Percentiles rank a stretch among this genome's conserved stretches.
Evolutionary conservation across 129 eudicot genomes (phyloP).

Genomic region (Saussurea involucrata): DNA sequence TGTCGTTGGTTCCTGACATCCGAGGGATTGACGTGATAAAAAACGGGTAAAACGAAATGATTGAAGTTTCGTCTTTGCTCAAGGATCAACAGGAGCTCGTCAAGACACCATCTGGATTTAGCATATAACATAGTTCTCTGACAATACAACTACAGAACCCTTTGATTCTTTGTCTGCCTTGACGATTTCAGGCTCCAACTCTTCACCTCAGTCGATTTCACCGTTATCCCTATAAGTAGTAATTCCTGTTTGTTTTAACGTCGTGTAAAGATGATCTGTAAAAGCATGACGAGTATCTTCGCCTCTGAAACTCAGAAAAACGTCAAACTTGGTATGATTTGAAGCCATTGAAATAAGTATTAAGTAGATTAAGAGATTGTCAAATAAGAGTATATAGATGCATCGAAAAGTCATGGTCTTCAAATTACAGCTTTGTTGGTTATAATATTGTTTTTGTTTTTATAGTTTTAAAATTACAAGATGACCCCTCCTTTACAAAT

Average conservation of each 20-base stretch:
- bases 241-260: not conserved
- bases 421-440: too few species aligned
- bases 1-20: not conserved
- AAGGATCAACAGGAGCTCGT: not conserved
- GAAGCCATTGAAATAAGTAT: not conserved
- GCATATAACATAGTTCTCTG: not conserved
- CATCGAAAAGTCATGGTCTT: too few species aligned
- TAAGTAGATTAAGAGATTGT: too few species aligned
- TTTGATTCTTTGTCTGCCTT: not conserved
- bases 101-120: slow-evolving; percentile 3
- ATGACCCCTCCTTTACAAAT: too few species aligned
- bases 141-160: too few species aligned
- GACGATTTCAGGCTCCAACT: not conserved
- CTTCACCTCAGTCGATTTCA: not conserved
- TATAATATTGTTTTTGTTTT: too few species aligned
- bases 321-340: not conserved
- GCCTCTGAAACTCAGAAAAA: slow-evolving; percentile 16
- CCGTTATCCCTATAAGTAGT: not conserved
- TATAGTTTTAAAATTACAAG: too few species aligned
- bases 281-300: slow-evolving; percentile 2
- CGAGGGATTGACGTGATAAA: not conserved
- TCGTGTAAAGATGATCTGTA: not conserved
- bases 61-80: not conserved
- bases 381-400: too few species aligned
- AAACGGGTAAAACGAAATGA: slow-evolving; percentile 8